These are phyloP conservation scores for Mycosphaerella arachidis DNA, from an alignment of 2,329 filamentous ascomycete species.

Conservation along the genomic window DNA sequence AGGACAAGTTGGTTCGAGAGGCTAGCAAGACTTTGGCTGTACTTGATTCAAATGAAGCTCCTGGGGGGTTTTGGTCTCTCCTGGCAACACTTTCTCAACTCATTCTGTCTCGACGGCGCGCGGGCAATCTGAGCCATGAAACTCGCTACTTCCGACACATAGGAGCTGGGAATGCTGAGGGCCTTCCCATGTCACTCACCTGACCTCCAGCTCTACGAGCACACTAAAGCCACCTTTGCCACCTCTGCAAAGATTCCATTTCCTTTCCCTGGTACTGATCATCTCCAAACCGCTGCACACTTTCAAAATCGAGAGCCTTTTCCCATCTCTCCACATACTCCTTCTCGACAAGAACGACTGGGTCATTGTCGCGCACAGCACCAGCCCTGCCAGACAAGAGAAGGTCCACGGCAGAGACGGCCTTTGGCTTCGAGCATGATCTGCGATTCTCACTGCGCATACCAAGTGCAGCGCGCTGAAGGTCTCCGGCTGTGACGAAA, in stretches of 20 bases:
- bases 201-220: too few species aligned
- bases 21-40: not conserved
- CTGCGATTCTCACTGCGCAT: not conserved
- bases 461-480: not conserved
- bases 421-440: not conserved
- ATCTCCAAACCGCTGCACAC: too few species aligned
- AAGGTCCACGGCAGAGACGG: not conserved
- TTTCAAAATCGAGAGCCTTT: too few species aligned
- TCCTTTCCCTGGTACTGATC: too few species aligned
- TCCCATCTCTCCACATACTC: too few species aligned
- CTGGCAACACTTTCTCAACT: not conserved
- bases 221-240: too few species aligned
- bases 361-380: too few species aligned
- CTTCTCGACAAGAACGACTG: too few species aligned
- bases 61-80: not conserved
- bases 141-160: not conserved
- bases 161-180: too few species aligned
- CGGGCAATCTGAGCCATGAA: not conserved
- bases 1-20: not conserved
- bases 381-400: not conserved
- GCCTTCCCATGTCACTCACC: too few species aligned
- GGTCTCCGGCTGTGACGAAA: not conserved
- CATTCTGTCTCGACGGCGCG: not conserved
- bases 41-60: not conserved
- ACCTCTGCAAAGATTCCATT: too few species aligned